phyloP scores from a whole-genome alignment of 371 early-diverging fungal genomes.

The Rhizopus sp. region DNA sequence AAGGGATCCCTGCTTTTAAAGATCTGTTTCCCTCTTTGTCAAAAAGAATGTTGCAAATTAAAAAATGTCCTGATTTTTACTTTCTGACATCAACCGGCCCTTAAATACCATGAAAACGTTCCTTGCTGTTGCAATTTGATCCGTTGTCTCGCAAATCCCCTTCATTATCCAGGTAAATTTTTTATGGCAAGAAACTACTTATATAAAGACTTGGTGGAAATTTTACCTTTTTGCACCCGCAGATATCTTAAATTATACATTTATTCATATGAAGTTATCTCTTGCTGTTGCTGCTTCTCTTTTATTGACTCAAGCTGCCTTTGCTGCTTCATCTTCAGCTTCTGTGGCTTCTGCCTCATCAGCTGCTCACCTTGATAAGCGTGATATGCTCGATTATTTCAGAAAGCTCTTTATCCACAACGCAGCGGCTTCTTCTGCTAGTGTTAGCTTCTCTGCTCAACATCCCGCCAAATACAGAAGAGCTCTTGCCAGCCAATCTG shows the following conservation, averaged over 20 bases:
- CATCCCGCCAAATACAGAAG: constrained; percentile 1
- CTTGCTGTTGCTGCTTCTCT: constrained; percentile 10
- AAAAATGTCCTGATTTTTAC: too few species aligned
- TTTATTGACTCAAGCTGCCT: constrained; percentile 6
- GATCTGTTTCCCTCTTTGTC: neutral
- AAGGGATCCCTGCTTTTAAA: too few species aligned
- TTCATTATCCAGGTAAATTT: too few species aligned
- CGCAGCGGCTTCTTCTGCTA: neutral
- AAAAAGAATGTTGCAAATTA: too few species aligned
- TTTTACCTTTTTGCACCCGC: neutral
- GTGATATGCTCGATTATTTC: constrained; percentile 12
- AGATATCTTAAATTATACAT: neutral
- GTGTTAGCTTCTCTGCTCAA: constrained; percentile 1
- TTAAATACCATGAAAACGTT: neutral
- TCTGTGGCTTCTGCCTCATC: neutral
- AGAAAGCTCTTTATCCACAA: neutral
- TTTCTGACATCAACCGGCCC: too few species aligned
- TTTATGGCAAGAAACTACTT: too few species aligned
- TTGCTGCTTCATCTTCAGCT: neutral
- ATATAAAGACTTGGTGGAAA: neutral
- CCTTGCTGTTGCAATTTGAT: neutral
- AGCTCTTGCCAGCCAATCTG: constrained; percentile 2
- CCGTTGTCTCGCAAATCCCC: neutral
- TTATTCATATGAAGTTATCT: constrained; percentile 15
- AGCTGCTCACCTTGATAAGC: constrained; percentile 11